Percentiles rank a stretch among this genome's conserved stretches.
These are phyloP conservation scores for Sarocladiaceae sp. DNA, from an alignment of 2,329 filamentous ascomycete species.

Conservation along the genomic window DNA sequence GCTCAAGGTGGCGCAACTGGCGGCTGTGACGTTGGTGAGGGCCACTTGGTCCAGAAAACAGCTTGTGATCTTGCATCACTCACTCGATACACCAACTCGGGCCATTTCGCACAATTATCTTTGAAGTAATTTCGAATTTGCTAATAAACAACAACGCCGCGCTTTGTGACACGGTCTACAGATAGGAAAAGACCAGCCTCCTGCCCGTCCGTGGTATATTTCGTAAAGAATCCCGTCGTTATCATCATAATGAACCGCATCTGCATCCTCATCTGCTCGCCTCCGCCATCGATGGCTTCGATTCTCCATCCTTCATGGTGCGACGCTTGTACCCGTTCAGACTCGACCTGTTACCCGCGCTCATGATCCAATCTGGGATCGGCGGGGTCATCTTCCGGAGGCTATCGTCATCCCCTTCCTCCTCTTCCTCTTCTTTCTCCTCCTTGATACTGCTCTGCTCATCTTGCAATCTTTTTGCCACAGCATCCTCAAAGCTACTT, in stretches of 20 bases:
- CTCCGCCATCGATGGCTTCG: neutral
- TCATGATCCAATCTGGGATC: slow-evolving; percentile 58
- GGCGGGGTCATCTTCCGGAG: slow-evolving; percentile 46
- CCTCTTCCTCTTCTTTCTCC: slow-evolving; percentile 19
- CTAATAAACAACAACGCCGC: neutral
- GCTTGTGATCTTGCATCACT: neutral
- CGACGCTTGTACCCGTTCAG: slow-evolving; percentile 37
- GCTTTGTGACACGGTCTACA: neutral
- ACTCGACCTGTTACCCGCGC: slow-evolving; percentile 46
- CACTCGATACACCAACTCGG: no score
- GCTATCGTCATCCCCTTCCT: slow-evolving; percentile 34
- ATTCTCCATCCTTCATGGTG: neutral
- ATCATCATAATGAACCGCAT: neutral
- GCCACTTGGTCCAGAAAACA: no score
- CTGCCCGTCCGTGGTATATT: slow-evolving; percentile 6
- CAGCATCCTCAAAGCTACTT: slow-evolving; percentile 45
- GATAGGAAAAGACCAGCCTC: neutral
- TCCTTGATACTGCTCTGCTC: slow-evolving; percentile 20
- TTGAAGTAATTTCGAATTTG: neutral
- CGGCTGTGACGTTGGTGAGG: no score
- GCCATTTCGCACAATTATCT: neutral
- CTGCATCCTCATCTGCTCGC: neutral
- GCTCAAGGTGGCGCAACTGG: neutral
- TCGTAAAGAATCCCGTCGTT: neutral
- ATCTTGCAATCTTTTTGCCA: slow-evolving; percentile 15